Percentiles rank a stretch among this genome's conserved stretches.
Evolutionary conservation across 2,329 filamentous ascomycete genomes (phyloP).

Genomic region (Rutstroemia sp.): DNA sequence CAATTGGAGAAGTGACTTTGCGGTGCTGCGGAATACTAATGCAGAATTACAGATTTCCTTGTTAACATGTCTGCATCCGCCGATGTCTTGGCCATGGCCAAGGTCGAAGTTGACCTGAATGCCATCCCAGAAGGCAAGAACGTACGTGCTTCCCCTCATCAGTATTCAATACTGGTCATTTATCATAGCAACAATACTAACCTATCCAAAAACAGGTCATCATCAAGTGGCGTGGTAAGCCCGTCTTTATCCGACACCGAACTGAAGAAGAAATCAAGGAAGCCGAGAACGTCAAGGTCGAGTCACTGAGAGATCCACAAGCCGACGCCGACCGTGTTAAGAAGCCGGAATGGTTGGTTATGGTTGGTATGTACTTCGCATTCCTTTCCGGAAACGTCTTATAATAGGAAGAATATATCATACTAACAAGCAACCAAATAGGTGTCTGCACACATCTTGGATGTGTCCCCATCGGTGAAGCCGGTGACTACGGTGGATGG

Average conservation of each 20-base stretch:
- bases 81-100: conserved; percentile 97
- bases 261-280: conserved; percentile 89
- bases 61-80: conserved; percentile 99
- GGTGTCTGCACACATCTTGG: conserved; percentile 98
- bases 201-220: conserved; percentile 57
- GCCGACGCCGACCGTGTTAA: conserved; percentile 87
- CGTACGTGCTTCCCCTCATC: conserved; percentile 52
- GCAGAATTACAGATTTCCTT: conserved; percentile 72
- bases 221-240: conserved; percentile 99
- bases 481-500: conserved; percentile 97
- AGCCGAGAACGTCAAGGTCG: conserved; percentile 80
- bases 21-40: conserved; percentile 6
- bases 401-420: conserved; percentile 15
- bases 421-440: conserved; percentile 31
- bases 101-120: conserved; percentile 93
- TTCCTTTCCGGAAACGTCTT: background rate
- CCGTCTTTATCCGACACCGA: conserved; percentile 98
- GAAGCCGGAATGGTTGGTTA: conserved; percentile 98
- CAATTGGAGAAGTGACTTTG: conserved; percentile 13
- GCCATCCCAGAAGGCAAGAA: conserved; percentile 99
- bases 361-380: conserved; percentile 65
- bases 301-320: conserved; percentile 84
- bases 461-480: conserved; percentile 98
- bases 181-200: background rate
- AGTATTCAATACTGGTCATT: background rate